Percentiles rank a stretch among this genome's conserved stretches.
Evolutionary conservation across 495 filamentous ascomycete species (phyloP).

Genomic region (Penicillium desertorum): DNA sequence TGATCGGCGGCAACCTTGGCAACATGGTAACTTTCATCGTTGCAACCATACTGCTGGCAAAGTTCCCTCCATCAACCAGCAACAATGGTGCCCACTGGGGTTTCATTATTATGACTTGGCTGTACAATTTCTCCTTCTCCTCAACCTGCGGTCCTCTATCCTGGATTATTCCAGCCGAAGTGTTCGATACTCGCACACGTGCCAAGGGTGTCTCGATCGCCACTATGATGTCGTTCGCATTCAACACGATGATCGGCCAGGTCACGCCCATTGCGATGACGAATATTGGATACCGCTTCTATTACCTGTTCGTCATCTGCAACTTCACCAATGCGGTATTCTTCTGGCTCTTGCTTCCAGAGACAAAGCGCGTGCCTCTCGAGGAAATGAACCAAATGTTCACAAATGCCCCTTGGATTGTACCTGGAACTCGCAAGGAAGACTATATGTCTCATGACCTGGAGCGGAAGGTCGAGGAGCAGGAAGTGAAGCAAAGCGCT

Average conservation of each 20-base stretch:
- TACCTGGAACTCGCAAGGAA: conserved; percentile 47
- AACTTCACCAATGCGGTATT: conserved; percentile 57
- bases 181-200: conserved; percentile 68
- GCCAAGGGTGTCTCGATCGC: conserved; percentile 66
- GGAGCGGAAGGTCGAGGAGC: conserved; percentile 41
- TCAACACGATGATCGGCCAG: conserved; percentile 74
- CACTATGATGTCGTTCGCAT: conserved; percentile 64
- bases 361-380: conserved; percentile 63
- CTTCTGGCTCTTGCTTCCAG: conserved; percentile 64
- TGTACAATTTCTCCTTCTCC: conserved; percentile 69
- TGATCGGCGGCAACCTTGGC: conserved; percentile 64
- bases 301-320: conserved; percentile 57
- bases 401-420: conserved; percentile 65
- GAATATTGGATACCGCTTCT: conserved; percentile 51
- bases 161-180: conserved; percentile 67
- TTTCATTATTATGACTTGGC: conserved; percentile 71
- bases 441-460: conserved; percentile 40
- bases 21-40: conserved; percentile 61
- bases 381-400: conserved; percentile 73
- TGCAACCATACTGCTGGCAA: conserved; percentile 50
- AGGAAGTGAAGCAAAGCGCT: conserved; percentile 35
- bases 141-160: conserved; percentile 61
- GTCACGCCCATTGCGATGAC: conserved; percentile 62
- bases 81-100: conserved; percentile 66
- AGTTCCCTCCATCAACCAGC: conserved; percentile 51